Evolutionary conservation across 306 rosid species (phyloP).

Genomic region (Oemleria cerasiformis): DNA sequence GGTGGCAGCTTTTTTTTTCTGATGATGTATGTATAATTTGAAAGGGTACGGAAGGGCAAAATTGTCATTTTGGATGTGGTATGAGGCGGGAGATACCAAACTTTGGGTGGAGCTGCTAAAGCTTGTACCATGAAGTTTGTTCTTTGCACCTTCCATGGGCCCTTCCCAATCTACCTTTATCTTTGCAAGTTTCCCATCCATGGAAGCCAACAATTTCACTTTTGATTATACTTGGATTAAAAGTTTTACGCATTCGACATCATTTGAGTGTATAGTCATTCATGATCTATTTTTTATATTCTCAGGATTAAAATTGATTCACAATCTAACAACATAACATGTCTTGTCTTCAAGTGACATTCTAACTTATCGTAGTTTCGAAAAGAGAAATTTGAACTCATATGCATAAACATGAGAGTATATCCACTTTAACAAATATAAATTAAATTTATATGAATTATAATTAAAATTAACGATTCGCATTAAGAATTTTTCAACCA

Average conservation of each 20-base stretch:
- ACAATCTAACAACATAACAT: neutral
- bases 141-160: slow-evolving; percentile 2
- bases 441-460: too few relatives aligned
- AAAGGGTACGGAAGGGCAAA: neutral
- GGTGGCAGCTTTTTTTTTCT: neutral
- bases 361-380: too few relatives aligned
- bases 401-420: too few relatives aligned
- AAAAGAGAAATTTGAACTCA: too few relatives aligned
- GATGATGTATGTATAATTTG: neutral
- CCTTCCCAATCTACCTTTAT: neutral
- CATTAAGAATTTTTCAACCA: too few relatives aligned
- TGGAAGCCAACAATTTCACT: slow-evolving; percentile 1
- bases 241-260: too few relatives aligned
- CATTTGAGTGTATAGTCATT: too few relatives aligned
- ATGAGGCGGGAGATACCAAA: slow-evolving; percentile 22
- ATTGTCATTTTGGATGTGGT: neutral
- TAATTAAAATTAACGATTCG: too few relatives aligned
- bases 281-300: too few relatives aligned
- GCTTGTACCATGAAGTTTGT: neutral
- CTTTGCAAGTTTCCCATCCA: neutral
- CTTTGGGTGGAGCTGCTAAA: neutral
- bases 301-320: neutral
- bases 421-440: too few relatives aligned
- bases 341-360: too few relatives aligned
- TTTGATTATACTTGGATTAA: neutral